Evolutionary conservation across 495 filamentous ascomycete species (phyloP).

Genomic region (Achaetomiella virescens): DNA sequence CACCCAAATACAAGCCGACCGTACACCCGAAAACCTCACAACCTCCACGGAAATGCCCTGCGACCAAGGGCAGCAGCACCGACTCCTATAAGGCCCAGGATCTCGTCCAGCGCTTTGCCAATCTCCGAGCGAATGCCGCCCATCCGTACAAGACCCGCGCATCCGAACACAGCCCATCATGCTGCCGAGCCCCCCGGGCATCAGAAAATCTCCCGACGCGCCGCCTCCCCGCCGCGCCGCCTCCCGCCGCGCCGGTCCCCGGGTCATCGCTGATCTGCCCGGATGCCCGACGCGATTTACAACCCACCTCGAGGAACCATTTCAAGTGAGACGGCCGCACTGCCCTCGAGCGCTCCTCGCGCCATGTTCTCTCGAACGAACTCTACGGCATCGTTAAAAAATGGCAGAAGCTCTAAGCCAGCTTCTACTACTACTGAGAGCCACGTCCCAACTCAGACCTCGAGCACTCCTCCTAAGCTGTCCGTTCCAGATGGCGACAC

Average conservation of each 20-base stretch:
- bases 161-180: constrained; percentile 36
- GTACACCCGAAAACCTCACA: constrained; percentile 59
- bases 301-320: constrained; percentile 61
- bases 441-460: constrained; percentile 30
- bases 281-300: constrained; percentile 78
- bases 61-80: constrained; percentile 4
- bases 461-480: constrained; percentile 13
- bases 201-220: constrained; percentile 38
- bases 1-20: constrained; percentile 38
- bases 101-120: constrained; percentile 53
- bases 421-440: constrained; percentile 20
- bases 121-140: constrained; percentile 38
- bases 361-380: constrained; percentile 45
- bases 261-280: constrained; percentile 55
- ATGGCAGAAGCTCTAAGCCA: constrained; percentile 12
- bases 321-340: constrained; percentile 45
- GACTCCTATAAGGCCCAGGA: constrained; percentile 30
- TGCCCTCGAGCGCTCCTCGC: constrained; percentile 43
- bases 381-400: constrained; percentile 33
- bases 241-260: no score
- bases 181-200: constrained; percentile 1
- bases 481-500: constrained; percentile 53
- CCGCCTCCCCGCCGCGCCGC: constrained; percentile 55
- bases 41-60: constrained; percentile 52
- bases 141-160: constrained; percentile 30